Percentiles rank a stretch among this genome's conserved stretches.
Conservation (phyloP, 2,329 filamentous ascomycete genomes). For the Nakataea oryzae region DNA sequence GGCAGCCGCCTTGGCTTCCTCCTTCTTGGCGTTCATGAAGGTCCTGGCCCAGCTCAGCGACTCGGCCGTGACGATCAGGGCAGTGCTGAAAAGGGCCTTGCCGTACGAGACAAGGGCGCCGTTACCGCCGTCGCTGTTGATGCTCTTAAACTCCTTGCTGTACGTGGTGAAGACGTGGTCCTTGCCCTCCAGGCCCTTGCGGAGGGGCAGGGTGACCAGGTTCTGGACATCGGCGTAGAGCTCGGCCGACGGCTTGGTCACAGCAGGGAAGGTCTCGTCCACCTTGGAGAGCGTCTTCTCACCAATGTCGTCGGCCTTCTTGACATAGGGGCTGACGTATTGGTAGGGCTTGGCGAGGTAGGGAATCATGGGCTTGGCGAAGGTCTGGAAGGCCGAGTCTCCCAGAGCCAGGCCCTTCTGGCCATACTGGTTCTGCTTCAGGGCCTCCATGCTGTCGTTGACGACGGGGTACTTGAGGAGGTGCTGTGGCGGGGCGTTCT, state of each 20-base stretch:
- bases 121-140: slow-evolving; percentile 47
- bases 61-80: slow-evolving; percentile 56
- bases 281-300: slow-evolving; percentile 62
- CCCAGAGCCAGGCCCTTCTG: slow-evolving; percentile 71
- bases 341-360: slow-evolving; percentile 71
- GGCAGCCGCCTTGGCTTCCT: slow-evolving; percentile 46
- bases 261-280: slow-evolving; percentile 59
- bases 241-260: slow-evolving; percentile 67
- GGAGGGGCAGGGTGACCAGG: slow-evolving; percentile 51
- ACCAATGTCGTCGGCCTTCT: slow-evolving; percentile 68
- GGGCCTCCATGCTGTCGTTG: slow-evolving; percentile 63
- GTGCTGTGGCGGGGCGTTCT: slow-evolving; percentile 46
- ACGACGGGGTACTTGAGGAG: slow-evolving; percentile 77
- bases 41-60: slow-evolving; percentile 49
- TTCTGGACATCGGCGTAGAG: slow-evolving; percentile 54
- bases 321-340: slow-evolving; percentile 76
- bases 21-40: slow-evolving; percentile 51
- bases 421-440: slow-evolving; percentile 75
- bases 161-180: slow-evolving; percentile 51
- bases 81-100: slow-evolving; percentile 60
- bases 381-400: slow-evolving; percentile 62
- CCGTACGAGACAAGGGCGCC: slow-evolving; percentile 55
- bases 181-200: slow-evolving; percentile 49
- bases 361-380: slow-evolving; percentile 69
- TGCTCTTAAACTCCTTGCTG: slow-evolving; percentile 50